A percentile compares a stretch with the other conserved stretches of the same genome.
These are phyloP conservation scores for Phytophthora europaea DNA, from an alignment of 352 stramenopile genomes.

Conservation along the genomic window DNA sequence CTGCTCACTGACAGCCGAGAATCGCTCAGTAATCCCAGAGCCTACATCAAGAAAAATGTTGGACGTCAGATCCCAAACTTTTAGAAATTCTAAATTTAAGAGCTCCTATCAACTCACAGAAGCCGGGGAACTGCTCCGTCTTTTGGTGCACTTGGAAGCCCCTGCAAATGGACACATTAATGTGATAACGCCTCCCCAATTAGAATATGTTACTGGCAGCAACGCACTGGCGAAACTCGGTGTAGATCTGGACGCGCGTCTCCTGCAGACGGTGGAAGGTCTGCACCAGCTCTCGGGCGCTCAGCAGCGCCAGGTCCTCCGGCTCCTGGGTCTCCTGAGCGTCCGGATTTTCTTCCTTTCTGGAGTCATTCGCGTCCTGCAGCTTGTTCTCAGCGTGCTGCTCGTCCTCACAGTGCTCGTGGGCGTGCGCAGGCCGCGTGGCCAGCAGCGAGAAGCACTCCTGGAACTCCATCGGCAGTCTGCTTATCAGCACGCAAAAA, in stretches of 20 bases:
- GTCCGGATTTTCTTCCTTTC: not conserved
- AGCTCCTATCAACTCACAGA: constrained; percentile 54
- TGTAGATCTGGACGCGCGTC: constrained; percentile 76
- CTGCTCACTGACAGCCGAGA: constrained; percentile 71
- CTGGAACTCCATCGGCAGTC: constrained; percentile 69
- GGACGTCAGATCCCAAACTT: too few species aligned
- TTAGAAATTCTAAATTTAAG: not conserved
- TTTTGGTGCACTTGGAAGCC: constrained; percentile 78
- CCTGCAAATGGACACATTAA: constrained; percentile 26
- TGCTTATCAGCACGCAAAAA: not conserved
- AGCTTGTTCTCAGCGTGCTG: constrained; percentile 9
- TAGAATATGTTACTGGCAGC: not conserved
- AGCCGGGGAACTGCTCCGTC: constrained; percentile 65
- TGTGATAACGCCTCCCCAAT: not conserved
- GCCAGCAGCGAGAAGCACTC: constrained; percentile 73
- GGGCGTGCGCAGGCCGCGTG: constrained; percentile 61
- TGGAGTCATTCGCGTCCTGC: not conserved
- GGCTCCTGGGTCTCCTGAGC: not conserved
- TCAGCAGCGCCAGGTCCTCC: constrained; percentile 19
- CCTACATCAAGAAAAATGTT: constrained; percentile 39
- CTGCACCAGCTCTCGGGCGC: constrained; percentile 38
- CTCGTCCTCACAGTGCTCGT: constrained; percentile 67
- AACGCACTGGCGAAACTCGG: constrained; percentile 64
- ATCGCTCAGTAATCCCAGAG: constrained; percentile 64
- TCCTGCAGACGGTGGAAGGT: constrained; percentile 70